These are phyloP conservation scores for Bathelium albidoporum DNA, from an alignment of 495 filamentous ascomycete species.

Conservation along the genomic window DNA sequence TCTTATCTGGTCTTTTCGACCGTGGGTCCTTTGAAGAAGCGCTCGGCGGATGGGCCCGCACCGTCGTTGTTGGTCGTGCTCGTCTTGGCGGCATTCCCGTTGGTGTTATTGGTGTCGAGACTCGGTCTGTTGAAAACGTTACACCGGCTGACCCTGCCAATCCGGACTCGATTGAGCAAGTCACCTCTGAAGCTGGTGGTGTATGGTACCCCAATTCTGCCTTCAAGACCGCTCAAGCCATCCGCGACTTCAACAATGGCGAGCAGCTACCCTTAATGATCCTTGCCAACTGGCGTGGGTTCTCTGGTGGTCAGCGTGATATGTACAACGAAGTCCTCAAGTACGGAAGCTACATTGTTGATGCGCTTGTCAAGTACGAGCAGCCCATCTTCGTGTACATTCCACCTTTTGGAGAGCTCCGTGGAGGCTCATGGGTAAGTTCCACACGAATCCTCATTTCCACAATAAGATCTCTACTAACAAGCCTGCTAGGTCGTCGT, in stretches of 20 bases:
- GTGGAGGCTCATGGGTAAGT: conserved; percentile 90
- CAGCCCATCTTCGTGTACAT: conserved; percentile 99
- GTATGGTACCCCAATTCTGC: conserved; percentile 99
- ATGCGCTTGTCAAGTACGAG: conserved; percentile 95
- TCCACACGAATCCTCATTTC: conserved; percentile 3
- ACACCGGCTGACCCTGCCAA: conserved; percentile 97
- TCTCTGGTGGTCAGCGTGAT: conserved; percentile 97
- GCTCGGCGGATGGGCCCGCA: conserved; percentile 92
- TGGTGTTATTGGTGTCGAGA: conserved; percentile 97
- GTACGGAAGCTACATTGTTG: conserved; percentile 97
- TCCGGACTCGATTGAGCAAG: conserved; percentile 93
- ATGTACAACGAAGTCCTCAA: conserved; percentile 99
- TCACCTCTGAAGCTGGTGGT: conserved; percentile 87
- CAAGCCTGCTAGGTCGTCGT: conserved; percentile 61
- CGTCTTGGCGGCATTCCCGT: conserved; percentile 95
- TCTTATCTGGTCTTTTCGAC: conserved; percentile 88
- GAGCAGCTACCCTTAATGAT: conserved; percentile 99
- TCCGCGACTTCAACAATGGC: conserved; percentile 97
- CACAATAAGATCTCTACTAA: conserved; percentile 22
- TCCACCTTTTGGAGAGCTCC: conserved; percentile 89
- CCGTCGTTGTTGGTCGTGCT: conserved; percentile 93
- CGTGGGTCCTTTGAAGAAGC: conserved; percentile 93
- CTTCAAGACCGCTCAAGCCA: conserved; percentile 97
- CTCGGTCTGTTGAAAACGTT: conserved; percentile 89
- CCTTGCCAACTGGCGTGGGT: conserved; percentile 98